Evolutionary conservation across 2,329 filamentous ascomycete species (phyloP).

Genomic region (Ambrosiella xylebori): DNA sequence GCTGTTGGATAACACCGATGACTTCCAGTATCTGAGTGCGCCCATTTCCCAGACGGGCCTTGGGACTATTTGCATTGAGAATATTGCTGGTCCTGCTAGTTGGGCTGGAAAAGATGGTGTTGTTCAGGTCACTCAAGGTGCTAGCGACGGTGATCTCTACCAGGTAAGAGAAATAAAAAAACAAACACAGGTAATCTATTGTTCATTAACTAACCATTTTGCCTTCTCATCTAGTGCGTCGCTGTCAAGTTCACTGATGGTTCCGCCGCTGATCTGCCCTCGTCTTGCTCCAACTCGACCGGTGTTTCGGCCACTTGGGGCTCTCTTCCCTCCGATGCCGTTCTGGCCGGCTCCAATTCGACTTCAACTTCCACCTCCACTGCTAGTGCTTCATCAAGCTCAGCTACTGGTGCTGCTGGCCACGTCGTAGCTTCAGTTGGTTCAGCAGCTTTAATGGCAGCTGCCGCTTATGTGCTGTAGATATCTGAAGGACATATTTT

Average conservation of each 20-base stretch:
- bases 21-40: constrained; percentile 9
- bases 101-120: constrained; percentile 39
- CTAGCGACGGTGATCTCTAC: constrained; percentile 38
- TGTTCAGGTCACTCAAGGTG: constrained; percentile 33
- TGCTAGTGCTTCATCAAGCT: constrained; percentile 4
- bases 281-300: constrained; percentile 9
- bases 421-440: constrained; percentile 7
- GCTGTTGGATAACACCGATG: constrained; percentile 8
- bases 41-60: constrained; percentile 29
- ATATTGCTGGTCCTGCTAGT: constrained; percentile 29
- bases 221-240: constrained; percentile 3
- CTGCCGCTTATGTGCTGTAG: constrained; percentile 11
- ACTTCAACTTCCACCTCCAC: constrained; percentile 4
- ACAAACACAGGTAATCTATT: background rate
- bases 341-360: constrained; percentile 9
- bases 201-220: background rate
- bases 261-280: constrained; percentile 6
- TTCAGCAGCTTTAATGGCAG: constrained; percentile 11
- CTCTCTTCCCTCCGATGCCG: constrained; percentile 6
- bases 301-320: constrained; percentile 1
- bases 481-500: background rate
- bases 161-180: constrained; percentile 25
- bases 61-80: constrained; percentile 35
- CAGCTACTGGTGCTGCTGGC: constrained; percentile 6
- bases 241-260: constrained; percentile 9